Conservation (phyloP, 192 early-diverging fungal species). For the Gaertneriomyces semiglobifer region DNA sequence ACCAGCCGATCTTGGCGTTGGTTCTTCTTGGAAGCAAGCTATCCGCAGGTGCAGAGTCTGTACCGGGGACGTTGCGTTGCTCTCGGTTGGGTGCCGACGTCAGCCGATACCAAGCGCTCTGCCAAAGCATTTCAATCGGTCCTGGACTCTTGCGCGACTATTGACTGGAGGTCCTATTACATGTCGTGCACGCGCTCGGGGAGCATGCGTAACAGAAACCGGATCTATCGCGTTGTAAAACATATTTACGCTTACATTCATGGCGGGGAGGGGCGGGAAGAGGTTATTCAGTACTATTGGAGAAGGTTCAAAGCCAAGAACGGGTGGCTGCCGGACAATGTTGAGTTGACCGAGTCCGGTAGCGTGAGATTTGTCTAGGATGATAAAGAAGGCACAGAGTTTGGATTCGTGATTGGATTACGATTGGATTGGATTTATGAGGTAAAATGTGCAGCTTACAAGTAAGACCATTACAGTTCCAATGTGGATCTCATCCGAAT, state of each 20-base stretch:
- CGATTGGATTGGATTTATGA: no score
- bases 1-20: neutral
- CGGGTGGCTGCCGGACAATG: no score
- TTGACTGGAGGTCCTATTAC: slow-evolving; percentile 1
- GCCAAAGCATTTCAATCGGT: slow-evolving; percentile 3
- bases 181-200: neutral
- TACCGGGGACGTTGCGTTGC: neutral
- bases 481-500: no score
- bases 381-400: no score
- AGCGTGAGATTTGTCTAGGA: no score
- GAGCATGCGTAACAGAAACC: slow-evolving; percentile 1
- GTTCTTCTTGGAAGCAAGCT: neutral
- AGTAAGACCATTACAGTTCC: no score
- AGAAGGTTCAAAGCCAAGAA: no score
- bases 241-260: neutral
- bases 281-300: neutral
- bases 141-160: neutral
- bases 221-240: neutral
- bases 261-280: neutral
- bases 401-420: no score
- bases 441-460: no score
- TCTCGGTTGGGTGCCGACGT: slow-evolving; percentile 1
- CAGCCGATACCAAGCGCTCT: neutral
- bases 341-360: no score
- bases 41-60: neutral